Conservation (phyloP, 2,329 filamentous ascomycete genomes). For the Ceratocystis cacaofunesta region DNA sequence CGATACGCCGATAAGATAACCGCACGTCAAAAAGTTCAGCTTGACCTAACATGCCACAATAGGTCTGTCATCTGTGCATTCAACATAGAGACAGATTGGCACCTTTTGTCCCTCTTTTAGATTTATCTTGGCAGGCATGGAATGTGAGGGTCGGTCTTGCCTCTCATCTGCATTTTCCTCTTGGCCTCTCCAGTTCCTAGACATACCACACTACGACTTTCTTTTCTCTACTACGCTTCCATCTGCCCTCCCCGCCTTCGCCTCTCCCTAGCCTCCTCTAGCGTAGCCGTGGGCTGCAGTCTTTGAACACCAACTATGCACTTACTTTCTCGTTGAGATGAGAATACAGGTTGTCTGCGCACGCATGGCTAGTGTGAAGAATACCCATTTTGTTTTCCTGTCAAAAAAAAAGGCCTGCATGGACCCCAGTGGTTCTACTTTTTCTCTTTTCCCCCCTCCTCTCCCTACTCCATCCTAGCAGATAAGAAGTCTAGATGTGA, state of each 20-base stretch:
- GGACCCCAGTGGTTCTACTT: not conserved
- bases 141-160: no score
- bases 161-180: no score
- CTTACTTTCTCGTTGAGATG: constrained; percentile 9
- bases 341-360: constrained; percentile 1
- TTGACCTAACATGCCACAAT: not conserved
- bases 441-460: not conserved
- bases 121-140: no score
- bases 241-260: no score
- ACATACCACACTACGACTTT: no score
- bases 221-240: no score
- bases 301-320: constrained; percentile 1
- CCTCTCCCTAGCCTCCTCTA: not conserved
- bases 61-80: no score
- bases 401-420: constrained; percentile 4
- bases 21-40: not conserved
- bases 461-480: not conserved
- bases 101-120: no score
- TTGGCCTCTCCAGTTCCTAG: no score
- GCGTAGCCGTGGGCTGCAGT: not conserved
- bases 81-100: no score
- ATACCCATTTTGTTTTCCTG: constrained; percentile 7
- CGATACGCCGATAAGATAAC: not conserved
- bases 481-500: not conserved
- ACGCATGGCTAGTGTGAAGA: not conserved